phyloP scores from a whole-genome alignment of 352 stramenopile genomes.

The Phytophthora citrophthora region DNA sequence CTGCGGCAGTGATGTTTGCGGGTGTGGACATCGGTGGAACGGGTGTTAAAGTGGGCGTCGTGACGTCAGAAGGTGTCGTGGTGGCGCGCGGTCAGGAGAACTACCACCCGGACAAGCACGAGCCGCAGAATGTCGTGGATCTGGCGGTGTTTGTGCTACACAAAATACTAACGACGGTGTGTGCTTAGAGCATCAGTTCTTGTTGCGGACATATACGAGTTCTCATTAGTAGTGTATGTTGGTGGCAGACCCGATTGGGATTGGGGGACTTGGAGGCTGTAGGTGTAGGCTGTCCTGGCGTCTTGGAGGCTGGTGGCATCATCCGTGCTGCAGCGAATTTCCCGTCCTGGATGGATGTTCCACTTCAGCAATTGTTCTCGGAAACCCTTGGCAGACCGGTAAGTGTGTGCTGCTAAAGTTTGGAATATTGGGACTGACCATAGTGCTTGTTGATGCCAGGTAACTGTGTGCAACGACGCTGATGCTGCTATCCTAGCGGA shows the following conservation, averaged over 20 bases:
- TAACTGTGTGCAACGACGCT: constrained; percentile 76
- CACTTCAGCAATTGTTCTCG: constrained; percentile 61
- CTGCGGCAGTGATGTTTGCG: constrained; percentile 41
- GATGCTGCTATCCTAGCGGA: constrained; percentile 84
- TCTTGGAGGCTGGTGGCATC: constrained; percentile 54
- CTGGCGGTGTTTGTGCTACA: constrained; percentile 50
- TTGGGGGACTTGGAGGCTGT: constrained; percentile 51
- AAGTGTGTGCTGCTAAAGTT: neutral
- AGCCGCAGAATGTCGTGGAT: constrained; percentile 58
- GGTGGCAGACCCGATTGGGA: constrained; percentile 30
- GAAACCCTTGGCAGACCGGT: constrained; percentile 43
- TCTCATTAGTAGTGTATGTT: constrained; percentile 12
- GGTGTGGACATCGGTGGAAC: constrained; percentile 81
- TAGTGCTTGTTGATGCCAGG: constrained; percentile 20
- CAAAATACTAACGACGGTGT: constrained; percentile 51
- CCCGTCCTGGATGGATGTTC: constrained; percentile 65
- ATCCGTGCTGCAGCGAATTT: constrained; percentile 79
- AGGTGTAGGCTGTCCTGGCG: constrained; percentile 70
- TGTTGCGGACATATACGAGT: neutral
- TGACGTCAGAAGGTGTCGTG: constrained; percentile 53
- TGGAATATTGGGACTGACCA: constrained; percentile 1
- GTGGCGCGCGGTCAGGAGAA: constrained; percentile 55
- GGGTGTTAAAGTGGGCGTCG: constrained; percentile 78
- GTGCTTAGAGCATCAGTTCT: neutral
- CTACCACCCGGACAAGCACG: constrained; percentile 44